Evolutionary conservation across 2,329 filamentous ascomycete genomes (phyloP).

Genomic region (Fusarium albosuccineum): DNA sequence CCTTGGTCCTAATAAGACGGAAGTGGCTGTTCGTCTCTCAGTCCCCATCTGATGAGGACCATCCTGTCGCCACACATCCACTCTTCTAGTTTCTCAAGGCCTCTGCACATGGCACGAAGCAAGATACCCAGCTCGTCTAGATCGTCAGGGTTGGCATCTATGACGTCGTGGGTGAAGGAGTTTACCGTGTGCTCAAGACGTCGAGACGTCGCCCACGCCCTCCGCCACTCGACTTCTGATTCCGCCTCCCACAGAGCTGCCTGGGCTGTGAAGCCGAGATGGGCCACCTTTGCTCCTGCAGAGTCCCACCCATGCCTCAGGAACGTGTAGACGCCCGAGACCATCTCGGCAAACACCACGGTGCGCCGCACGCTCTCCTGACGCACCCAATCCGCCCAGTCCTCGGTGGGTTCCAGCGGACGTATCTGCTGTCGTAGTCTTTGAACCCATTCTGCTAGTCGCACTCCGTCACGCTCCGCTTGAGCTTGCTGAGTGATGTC

Average conservation of each 20-base stretch:
- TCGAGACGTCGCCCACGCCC: not conserved
- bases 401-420: not conserved
- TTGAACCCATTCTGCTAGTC: not conserved
- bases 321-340: constrained; percentile 11
- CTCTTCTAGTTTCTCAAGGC: constrained; percentile 18
- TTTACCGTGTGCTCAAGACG: constrained; percentile 11
- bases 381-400: constrained; percentile 14
- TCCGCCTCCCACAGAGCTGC: constrained; percentile 13
- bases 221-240: constrained; percentile 16
- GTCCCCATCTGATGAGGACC: constrained; percentile 12
- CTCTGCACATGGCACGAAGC: constrained; percentile 1
- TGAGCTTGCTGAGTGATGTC: constrained; percentile 39
- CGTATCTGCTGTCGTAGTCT: constrained; percentile 3
- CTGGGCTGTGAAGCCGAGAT: constrained; percentile 20
- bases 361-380: constrained; percentile 19
- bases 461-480: constrained; percentile 11
- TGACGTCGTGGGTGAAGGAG: not conserved
- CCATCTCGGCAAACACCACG: constrained; percentile 8
- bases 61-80: constrained; percentile 11
- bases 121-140: constrained; percentile 12
- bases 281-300: not conserved
- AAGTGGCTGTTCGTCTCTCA: not conserved
- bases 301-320: constrained; percentile 15
- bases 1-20: not conserved
- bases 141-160: constrained; percentile 3